Conservation (phyloP, 148 eudicot genomes). For the Hydrangea macrophylla region DNA sequence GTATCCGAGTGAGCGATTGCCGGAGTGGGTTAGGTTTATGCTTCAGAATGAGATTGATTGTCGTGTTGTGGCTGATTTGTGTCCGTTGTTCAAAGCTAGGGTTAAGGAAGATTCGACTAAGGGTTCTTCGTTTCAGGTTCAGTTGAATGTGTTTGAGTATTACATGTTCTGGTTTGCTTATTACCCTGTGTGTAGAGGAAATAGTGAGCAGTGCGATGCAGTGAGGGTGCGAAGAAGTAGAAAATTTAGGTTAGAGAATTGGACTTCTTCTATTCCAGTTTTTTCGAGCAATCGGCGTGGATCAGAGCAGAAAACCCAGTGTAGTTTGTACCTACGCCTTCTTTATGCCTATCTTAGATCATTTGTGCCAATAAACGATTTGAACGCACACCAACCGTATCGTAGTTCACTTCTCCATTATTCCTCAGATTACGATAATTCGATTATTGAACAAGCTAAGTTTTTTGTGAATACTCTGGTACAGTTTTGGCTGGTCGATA, state of each 20-base stretch:
- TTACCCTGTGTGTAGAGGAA: slow-evolving; percentile 84
- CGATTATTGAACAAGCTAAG: slow-evolving; percentile 51
- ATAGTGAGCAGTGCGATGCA: slow-evolving; percentile 35
- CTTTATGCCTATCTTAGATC: slow-evolving; percentile 61
- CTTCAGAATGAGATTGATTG: slow-evolving; percentile 48
- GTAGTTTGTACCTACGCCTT: slow-evolving; percentile 56
- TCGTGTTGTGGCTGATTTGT: slow-evolving; percentile 48
- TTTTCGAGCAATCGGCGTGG: slow-evolving; percentile 50
- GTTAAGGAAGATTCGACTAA: slow-evolving; percentile 45
- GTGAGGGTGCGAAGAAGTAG: slow-evolving; percentile 39
- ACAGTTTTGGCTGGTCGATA: slow-evolving; percentile 85
- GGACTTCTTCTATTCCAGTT: slow-evolving; percentile 75
- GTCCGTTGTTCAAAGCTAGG: slow-evolving; percentile 64
- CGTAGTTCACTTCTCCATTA: slow-evolving; percentile 82
- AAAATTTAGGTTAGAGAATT: slow-evolving; percentile 68
- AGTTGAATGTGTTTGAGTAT: slow-evolving; percentile 88
- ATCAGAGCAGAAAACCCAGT: slow-evolving; percentile 47
- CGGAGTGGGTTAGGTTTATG: slow-evolving; percentile 77
- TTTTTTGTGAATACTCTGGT: slow-evolving; percentile 59
- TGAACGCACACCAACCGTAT: slow-evolving; percentile 49
- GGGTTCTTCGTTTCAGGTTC: slow-evolving; percentile 52
- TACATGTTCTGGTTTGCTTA: slow-evolving; percentile 90
- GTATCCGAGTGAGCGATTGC: slow-evolving; percentile 75
- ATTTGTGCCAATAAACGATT: slow-evolving; percentile 64
- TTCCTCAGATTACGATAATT: slow-evolving; percentile 45